Evolutionary conservation across 2,329 filamentous ascomycete species (phyloP).

Genomic region (Phoma sp.): DNA sequence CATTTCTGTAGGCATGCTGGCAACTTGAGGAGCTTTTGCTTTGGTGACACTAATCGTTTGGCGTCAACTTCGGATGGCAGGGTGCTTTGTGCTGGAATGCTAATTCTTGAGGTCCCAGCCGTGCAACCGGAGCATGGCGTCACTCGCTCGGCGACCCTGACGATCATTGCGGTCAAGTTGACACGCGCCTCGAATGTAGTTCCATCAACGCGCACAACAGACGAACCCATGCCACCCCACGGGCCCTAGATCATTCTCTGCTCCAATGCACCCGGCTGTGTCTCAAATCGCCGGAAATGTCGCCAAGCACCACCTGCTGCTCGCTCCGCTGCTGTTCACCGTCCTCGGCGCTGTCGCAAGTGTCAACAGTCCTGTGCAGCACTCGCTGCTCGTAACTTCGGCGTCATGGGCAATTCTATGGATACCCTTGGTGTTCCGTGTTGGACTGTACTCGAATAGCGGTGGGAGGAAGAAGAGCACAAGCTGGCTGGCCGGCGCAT

Average conservation of each 20-base stretch:
- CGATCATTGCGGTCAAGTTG: constrained; percentile 10
- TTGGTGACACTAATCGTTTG: no score
- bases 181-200: constrained; percentile 3
- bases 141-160: constrained; percentile 13
- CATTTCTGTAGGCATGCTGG: no score
- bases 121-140: constrained; percentile 12
- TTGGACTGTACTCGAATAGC: constrained; percentile 39
- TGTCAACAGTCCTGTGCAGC: constrained; percentile 44
- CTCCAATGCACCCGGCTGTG: constrained; percentile 48
- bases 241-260: constrained; percentile 35
- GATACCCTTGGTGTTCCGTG: constrained; percentile 39
- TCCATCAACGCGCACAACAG: constrained; percentile 18
- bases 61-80: neutral
- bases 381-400: constrained; percentile 52
- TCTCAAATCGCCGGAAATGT: constrained; percentile 39
- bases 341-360: constrained; percentile 43
- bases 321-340: constrained; percentile 44
- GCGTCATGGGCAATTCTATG: constrained; percentile 52
- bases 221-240: constrained; percentile 41
- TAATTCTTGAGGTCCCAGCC: neutral
- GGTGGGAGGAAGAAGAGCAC: constrained; percentile 33
- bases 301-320: constrained; percentile 38
- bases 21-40: no score
- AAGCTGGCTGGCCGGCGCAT: constrained; percentile 50
- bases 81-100: neutral